Percentiles rank a stretch among this genome's conserved stretches.
Evolutionary conservation across 2,329 filamentous ascomycete genomes (phyloP).

Genomic region (Tothia fuscella): DNA sequence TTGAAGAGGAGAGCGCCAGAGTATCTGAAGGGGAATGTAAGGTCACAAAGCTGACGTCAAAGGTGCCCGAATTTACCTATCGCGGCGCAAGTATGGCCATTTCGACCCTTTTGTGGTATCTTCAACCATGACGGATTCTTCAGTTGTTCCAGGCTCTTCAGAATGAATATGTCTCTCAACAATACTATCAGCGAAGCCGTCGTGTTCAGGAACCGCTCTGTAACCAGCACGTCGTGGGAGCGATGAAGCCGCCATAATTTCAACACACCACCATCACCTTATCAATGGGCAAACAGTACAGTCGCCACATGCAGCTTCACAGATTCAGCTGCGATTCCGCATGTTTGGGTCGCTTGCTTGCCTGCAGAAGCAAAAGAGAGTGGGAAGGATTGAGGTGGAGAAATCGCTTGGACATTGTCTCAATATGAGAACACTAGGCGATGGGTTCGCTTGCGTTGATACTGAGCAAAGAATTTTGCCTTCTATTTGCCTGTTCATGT

Average conservation of each 20-base stretch:
- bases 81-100: neutral
- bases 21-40: neutral
- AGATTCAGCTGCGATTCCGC: too few relatives aligned
- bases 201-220: constrained; percentile 3
- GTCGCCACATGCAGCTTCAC: too few relatives aligned
- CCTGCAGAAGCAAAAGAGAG: too few relatives aligned
- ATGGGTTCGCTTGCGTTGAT: too few relatives aligned
- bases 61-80: neutral
- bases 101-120: neutral
- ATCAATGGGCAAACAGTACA: too few relatives aligned
- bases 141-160: neutral
- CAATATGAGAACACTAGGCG: too few relatives aligned
- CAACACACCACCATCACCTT: too few relatives aligned
- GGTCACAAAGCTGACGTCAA: neutral
- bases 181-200: neutral
- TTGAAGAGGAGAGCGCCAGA: constrained; percentile 52
- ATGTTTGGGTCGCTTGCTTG: too few relatives aligned
- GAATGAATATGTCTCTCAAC: neutral
- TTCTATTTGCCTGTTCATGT: too few relatives aligned
- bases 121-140: neutral
- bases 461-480: too few relatives aligned
- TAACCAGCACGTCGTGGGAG: neutral
- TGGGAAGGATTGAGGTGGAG: too few relatives aligned
- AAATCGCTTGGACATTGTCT: too few relatives aligned
- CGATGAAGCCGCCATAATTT: neutral